phyloP scores from a whole-genome alignment of 2,329 filamentous ascomycete genomes.

The Aspergillus sp. region DNA sequence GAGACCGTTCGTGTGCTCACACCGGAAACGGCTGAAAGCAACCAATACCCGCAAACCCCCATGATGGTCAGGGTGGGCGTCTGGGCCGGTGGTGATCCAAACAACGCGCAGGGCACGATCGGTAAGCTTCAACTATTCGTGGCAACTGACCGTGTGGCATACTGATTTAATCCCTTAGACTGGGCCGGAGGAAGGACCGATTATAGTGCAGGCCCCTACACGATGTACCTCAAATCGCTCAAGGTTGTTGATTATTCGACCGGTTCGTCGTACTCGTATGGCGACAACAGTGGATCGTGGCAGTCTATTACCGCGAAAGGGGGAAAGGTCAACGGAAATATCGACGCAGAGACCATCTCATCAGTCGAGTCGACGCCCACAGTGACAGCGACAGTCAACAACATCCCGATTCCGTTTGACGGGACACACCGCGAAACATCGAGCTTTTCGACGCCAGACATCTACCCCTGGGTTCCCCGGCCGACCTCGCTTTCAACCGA shows the following conservation, averaged over 20 bases:
- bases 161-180: constrained; percentile 35
- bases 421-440: constrained; percentile 48
- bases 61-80: constrained; percentile 91
- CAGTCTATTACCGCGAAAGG: constrained; percentile 77
- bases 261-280: constrained; percentile 79
- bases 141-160: too few species aligned
- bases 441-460: constrained; percentile 56
- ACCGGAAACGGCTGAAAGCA: constrained; percentile 63
- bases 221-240: constrained; percentile 77
- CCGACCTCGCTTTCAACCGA: constrained; percentile 50
- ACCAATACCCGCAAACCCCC: constrained; percentile 89
- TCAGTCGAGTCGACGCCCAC: constrained; percentile 55
- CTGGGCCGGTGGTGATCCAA: constrained; percentile 87
- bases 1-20: constrained; percentile 73
- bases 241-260: constrained; percentile 89
- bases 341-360: constrained; percentile 42
- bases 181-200: constrained; percentile 88
- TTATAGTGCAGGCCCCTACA: constrained; percentile 79
- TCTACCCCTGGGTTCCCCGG: constrained; percentile 67
- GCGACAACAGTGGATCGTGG: constrained; percentile 75
- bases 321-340: constrained; percentile 69
- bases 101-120: constrained; percentile 78
- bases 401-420: constrained; percentile 65
- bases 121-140: constrained; percentile 30
- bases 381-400: constrained; percentile 61